Evolutionary conservation across 2,329 filamentous ascomycete genomes (phyloP), one percentile per base, ranked within the genome.

Genomic region (Colletotrichum falcatum): DNA sequence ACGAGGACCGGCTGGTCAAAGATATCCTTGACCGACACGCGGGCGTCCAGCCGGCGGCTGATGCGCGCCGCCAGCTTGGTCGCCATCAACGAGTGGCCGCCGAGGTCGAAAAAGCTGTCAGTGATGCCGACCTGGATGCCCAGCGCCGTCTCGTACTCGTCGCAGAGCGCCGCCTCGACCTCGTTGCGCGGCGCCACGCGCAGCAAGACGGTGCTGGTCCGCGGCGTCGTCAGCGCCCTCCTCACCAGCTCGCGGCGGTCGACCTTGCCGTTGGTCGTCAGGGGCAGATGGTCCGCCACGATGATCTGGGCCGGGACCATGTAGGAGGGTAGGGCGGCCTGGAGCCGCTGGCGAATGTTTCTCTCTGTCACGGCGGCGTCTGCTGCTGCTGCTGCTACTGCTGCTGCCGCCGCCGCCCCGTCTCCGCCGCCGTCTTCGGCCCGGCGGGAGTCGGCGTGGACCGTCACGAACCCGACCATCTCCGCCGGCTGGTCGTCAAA

Each of bases 241-340:
- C 61, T 33, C 5, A 14, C 26, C 2, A 63, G 48, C 49, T 63
- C 61, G 18, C 33, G 70, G 0, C 74, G 64, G 26, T 78, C 75
- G 0, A 77, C 66, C 48, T 78, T 77, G 26, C 76, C 76, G 16
- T 74, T 78, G 1, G 64, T 51, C 11, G 75, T 76, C 46, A 78
- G 58, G 12, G 77, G 77, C 63, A 79, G 74, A 4, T 74, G 49
- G 3, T 77, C 75, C 9, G 78, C 11, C 0, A 76, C 67, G 0
- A 64, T 53, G 2, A 79, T 75, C 8, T 37, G 64, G 1, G 67
- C 46, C 0, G 77, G 77, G 5, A 78, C 54, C 76, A 79, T 78
- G 61, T 78, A 78, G 20, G 61, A 55, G 26, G 61, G 61, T 0
- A 63, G 48, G 3, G 20, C 23, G 14, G 48, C 46, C n/a, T 55